These are phyloP conservation scores for Sphaerobolus stellatus DNA, from an alignment of 1,284 basidiomycete species.

Conservation along the genomic window DNA sequence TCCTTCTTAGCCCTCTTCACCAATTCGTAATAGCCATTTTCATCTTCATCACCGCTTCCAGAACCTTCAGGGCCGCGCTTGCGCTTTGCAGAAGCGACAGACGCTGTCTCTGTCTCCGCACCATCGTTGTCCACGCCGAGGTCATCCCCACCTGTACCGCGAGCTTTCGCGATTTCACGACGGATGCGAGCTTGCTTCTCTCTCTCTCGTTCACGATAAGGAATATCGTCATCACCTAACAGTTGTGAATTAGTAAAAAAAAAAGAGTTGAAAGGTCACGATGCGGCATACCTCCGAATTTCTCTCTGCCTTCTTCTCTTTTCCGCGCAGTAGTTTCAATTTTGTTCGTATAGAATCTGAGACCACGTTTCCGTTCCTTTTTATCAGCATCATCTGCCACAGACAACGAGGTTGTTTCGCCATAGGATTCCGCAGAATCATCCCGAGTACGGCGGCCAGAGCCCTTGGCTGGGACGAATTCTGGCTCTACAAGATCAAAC, in stretches of 20 bases:
- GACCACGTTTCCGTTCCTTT: conserved; percentile 68
- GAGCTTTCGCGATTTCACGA: conserved; percentile 44
- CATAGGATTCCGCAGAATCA: conserved; percentile 56
- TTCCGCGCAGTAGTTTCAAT: conserved; percentile 71
- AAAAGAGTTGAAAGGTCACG: not conserved
- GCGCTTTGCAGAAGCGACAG: conserved; percentile 43
- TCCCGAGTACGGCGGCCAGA: conserved; percentile 23
- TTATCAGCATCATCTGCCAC: conserved; percentile 81
- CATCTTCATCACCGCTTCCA: conserved; percentile 38
- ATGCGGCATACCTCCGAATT: conserved; percentile 11
- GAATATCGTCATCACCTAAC: conserved; percentile 84
- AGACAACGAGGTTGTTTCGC: conserved; percentile 71
- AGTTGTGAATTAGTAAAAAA: not conserved
- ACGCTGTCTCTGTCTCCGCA: conserved; percentile 39
- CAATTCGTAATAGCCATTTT: conserved; percentile 84
- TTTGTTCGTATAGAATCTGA: conserved; percentile 85
- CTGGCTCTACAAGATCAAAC: conserved; percentile 74
- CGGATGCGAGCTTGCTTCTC: conserved; percentile 49
- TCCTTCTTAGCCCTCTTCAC: conserved; percentile 73
- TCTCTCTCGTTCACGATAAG: conserved; percentile 69
- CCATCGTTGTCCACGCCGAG: conserved; percentile 60
- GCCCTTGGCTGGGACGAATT: conserved; percentile 38
- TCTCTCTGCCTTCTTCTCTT: conserved; percentile 35
- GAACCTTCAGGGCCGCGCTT: conserved; percentile 45
- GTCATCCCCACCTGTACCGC: conserved; percentile 61